These are phyloP conservation scores for Bathelium albidoporum DNA, from an alignment of 495 filamentous ascomycete species.

Conservation along the genomic window DNA sequence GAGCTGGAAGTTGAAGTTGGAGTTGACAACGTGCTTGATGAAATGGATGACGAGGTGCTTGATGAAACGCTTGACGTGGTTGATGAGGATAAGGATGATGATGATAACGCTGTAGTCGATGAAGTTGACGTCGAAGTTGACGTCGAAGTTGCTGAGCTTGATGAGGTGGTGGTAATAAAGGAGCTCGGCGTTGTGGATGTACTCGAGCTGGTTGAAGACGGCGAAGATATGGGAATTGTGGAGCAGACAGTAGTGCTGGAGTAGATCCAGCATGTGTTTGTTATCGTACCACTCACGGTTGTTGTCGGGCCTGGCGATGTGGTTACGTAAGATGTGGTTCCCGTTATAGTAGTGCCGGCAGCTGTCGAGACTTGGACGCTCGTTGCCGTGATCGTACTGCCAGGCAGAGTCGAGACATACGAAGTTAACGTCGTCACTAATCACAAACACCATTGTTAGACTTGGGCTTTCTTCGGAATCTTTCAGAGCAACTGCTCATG, in stretches of 20 bases:
- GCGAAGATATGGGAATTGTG: neutral
- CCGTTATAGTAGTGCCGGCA: neutral
- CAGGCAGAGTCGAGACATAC: neutral
- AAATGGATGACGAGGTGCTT: too few relatives aligned
- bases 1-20: neutral
- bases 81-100: too few relatives aligned
- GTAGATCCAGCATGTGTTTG: neutral
- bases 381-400: neutral
- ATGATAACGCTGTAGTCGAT: neutral
- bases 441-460: neutral
- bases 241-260: neutral
- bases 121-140: neutral
- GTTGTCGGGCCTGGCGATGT: neutral
- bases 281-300: neutral
- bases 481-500: too few relatives aligned
- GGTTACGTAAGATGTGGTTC: neutral
- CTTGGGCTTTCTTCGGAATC: neutral
- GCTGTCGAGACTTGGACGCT: neutral
- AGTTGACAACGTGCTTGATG: neutral
- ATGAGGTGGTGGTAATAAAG: neutral
- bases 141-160: neutral
- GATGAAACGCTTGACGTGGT: neutral
- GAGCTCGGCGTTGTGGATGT: neutral
- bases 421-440: neutral
- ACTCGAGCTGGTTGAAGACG: neutral